Evolutionary conservation across 371 early-diverging fungal genomes (phyloP).

Genomic region (Chytridium lagenaria): DNA sequence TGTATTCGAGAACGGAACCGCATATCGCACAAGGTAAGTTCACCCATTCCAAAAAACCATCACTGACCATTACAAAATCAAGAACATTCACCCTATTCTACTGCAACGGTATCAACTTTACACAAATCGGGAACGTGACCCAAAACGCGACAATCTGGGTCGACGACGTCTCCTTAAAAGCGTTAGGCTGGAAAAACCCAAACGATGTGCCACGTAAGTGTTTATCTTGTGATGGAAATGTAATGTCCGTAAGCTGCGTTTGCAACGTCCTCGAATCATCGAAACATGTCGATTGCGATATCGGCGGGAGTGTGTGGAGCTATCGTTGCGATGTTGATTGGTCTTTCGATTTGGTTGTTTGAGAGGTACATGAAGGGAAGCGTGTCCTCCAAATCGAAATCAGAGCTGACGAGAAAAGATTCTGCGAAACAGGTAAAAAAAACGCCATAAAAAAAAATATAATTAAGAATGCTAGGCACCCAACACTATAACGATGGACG

Average conservation of each 20-base stretch:
- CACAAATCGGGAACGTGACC: slow-evolving; percentile 1
- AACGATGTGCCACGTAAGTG: slow-evolving; percentile 8
- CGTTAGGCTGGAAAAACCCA: slow-evolving; percentile 13
- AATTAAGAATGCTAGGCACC: not conserved
- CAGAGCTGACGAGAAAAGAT: not conserved
- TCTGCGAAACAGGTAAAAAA: slow-evolving; percentile 12
- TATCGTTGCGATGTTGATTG: slow-evolving; percentile 7
- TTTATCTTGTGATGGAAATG: not conserved
- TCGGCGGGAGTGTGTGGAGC: not conserved
- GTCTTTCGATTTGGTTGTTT: slow-evolving; percentile 1
- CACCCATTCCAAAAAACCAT: not conserved
- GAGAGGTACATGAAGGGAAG: not conserved
- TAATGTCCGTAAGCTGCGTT: not conserved
- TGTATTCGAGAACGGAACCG: slow-evolving; percentile 9
- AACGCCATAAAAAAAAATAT: not conserved
- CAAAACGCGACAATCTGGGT: not conserved
- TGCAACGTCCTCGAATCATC: not conserved
- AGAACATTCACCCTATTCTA: slow-evolving; percentile 6
- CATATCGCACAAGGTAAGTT: not conserved
- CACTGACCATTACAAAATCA: too few relatives aligned
- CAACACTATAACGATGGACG: slow-evolving; percentile 6
- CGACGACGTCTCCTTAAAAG: not conserved
- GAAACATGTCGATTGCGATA: not conserved
- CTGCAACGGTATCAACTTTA: slow-evolving; percentile 20
- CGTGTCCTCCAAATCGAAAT: not conserved